Evolutionary conservation across 2,329 filamentous ascomycete genomes (phyloP), one percentile per base, ranked within the genome.

Genomic region (Apiospora saccharicola): DNA sequence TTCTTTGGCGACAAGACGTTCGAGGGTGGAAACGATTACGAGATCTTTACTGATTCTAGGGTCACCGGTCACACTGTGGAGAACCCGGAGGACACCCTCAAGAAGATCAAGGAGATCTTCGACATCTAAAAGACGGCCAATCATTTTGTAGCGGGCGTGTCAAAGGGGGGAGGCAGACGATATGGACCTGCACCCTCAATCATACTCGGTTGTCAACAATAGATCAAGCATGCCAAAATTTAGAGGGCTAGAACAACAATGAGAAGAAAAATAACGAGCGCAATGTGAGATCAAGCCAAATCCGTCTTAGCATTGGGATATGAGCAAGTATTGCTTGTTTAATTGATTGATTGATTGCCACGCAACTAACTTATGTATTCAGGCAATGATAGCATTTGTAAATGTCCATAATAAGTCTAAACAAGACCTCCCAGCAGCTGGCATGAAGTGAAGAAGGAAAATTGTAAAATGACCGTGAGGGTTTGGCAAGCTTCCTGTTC

Each of bases 1-100:
- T 98, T 98, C 89, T 99, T 98, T 79, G 96, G 96, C 76, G 96
- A 99, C 88, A 99, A 98, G 91, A 72, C 94, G 37, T 91, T 90
- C 81, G 84, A 92, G 82, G 96, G 96, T 75, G 96, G 96, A 74
- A 99, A 98, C 83, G 96, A 99, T 84, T 96, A 92, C 81, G 96
- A 98, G 86, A 98, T 99, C 81, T 98, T 92, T 83, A 87, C 85
- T 76, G 96, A 98, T 81, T 80, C 88, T 71, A 89, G 96, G 79
- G 97, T 94, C 47, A 91, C 93, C 73, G 96, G 96, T 1, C 96
- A 99, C 84, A 87, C 91, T 37, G 96, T 98, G 76, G 90, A 87
- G 76, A 89, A 88, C 57, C 96, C 96, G 8, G 92, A 95, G 72
- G 94, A 98, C 79, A 98, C 95, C 67, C 90, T 93, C 79, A 89